Evolutionary conservation across 202 grass and related monocot species (phyloP), one percentile per base, ranked within the genome.

Genomic region (Saccharum hybrid): DNA sequence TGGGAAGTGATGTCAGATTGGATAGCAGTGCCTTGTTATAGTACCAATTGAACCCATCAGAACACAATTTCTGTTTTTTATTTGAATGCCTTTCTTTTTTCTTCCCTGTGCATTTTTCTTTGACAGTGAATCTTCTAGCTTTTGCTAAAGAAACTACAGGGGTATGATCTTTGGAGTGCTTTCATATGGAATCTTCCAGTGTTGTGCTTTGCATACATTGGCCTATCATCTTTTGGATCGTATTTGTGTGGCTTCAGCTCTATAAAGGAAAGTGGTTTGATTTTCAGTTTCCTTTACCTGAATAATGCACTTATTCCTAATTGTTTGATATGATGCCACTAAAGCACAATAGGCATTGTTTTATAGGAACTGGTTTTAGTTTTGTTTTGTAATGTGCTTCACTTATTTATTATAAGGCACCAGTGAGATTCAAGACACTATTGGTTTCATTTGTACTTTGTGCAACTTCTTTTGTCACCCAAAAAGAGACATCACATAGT

Each of bases 111-210:
- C 1, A 0, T 10, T 57, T 26, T 74, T 54, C 61, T 74, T 52
- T 42, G 46, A 10, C 10, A 7, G n/a, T 48, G 52, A 30, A 42
- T 28, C 49, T 80, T 86, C 40, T 80, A 65, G 56, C 33, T 15
- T 66, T 52, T 79, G 10, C 10, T 68, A 63, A 83, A 83, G 42
- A 74, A 80, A 74, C 49, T 67, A 56, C 71, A 86, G 13, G 36
- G 41, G 26, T 30, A 64, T 63, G 22, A 6, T 82, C 62, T 67
- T 22, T 73, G 2, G 63, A 83, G 75, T 83, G 63, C 69, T 90
- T 86, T 66, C 19, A 64, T 80, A 65, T 42, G 36, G 75, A 83
- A 87, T 90, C 75, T 87, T 75, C 34, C 79, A 70, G 45, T 23
- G 40, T 37, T 70, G 52, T 79, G 40, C 61, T 86, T 86, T 82